Evolutionary conservation across 2,329 filamentous ascomycete species (phyloP).

Genomic region (Apiospora malaysiana): DNA sequence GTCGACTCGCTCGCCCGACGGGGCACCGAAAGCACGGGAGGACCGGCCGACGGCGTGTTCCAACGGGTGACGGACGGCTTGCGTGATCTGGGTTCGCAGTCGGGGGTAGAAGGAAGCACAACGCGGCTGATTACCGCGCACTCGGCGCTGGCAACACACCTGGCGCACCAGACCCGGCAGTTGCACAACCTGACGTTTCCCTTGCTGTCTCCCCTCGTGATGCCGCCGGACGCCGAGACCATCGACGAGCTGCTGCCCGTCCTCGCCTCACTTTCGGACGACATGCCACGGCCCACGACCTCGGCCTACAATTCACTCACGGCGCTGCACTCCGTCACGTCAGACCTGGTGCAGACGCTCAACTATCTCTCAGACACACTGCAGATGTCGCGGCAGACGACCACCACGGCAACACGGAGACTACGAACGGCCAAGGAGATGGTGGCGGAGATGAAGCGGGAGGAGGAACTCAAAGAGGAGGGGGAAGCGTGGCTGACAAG

Average conservation of each 20-base stretch:
- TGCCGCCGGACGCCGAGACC: conserved; percentile 66
- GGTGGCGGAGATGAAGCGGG: conserved; percentile 81
- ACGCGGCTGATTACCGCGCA: conserved; percentile 78
- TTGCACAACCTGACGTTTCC: conserved; percentile 76
- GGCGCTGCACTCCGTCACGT: conserved; percentile 72
- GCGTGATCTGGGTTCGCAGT: conserved; percentile 74
- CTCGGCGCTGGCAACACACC: conserved; percentile 74
- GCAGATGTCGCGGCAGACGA: conserved; percentile 92
- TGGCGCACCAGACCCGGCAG: conserved; percentile 76
- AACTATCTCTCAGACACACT: conserved; percentile 88
- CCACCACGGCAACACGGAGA: conserved; percentile 78
- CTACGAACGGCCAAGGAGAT: conserved; percentile 84
- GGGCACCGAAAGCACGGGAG: conserved; percentile 70
- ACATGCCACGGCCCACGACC: conserved; percentile 70
- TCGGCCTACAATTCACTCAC: conserved; percentile 69
- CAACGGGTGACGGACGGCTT: conserved; percentile 72
- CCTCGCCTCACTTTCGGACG: conserved; percentile 67
- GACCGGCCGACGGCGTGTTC: conserved; percentile 69
- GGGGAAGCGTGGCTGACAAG: conserved; percentile 81
- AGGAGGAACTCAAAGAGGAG: conserved; percentile 82
- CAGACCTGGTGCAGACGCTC: conserved; percentile 78
- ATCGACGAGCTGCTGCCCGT: conserved; percentile 74
- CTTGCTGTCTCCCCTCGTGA: conserved; percentile 71
- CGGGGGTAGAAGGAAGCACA: conserved; percentile 73
- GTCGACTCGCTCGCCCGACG: conserved; percentile 73